Percentiles rank a stretch among this genome's conserved stretches.
These are phyloP conservation scores for Penicillium verrucosum DNA, from an alignment of 2,329 filamentous ascomycete genomes.

Conservation along the genomic window DNA sequence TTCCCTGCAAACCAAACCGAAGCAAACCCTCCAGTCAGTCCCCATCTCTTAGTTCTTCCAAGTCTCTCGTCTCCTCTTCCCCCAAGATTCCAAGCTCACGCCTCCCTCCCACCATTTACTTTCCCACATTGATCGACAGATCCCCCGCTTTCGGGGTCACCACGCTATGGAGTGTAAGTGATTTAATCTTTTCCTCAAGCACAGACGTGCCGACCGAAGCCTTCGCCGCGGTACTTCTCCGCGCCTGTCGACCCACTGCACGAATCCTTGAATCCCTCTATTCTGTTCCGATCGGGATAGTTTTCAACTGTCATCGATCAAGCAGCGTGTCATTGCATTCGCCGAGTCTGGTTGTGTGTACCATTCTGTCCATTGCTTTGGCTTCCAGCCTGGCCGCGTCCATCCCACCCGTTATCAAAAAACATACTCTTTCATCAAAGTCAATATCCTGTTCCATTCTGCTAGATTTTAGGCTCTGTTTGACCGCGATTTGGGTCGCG, in stretches of 20 bases:
- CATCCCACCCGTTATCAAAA: constrained; percentile 41
- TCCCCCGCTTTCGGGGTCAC: constrained; percentile 45
- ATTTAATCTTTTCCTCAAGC: constrained; percentile 31
- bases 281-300: constrained; percentile 17
- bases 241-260: constrained; percentile 40
- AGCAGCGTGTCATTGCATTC: constrained; percentile 16
- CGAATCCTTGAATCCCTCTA: constrained; percentile 25
- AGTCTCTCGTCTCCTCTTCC: constrained; percentile 33
- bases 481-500: constrained; percentile 33
- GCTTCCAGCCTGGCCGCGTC: constrained; percentile 29
- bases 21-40: constrained; percentile 26
- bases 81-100: constrained; percentile 19
- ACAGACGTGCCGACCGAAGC: constrained; percentile 31
- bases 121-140: constrained; percentile 34
- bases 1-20: constrained; percentile 14
- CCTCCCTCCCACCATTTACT: constrained; percentile 29
- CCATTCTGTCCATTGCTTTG: constrained; percentile 21
- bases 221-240: constrained; percentile 40
- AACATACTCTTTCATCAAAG: constrained; percentile 36
- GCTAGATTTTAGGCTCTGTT: constrained; percentile 24
- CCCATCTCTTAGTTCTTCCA: constrained; percentile 38
- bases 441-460: constrained; percentile 28
- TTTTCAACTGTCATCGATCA: constrained; percentile 15
- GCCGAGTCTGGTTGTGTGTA: constrained; percentile 22
- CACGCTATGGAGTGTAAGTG: constrained; percentile 60